Conservation (phyloP, 805 yeast genomes). For the Starmerella bombicola region DNA sequence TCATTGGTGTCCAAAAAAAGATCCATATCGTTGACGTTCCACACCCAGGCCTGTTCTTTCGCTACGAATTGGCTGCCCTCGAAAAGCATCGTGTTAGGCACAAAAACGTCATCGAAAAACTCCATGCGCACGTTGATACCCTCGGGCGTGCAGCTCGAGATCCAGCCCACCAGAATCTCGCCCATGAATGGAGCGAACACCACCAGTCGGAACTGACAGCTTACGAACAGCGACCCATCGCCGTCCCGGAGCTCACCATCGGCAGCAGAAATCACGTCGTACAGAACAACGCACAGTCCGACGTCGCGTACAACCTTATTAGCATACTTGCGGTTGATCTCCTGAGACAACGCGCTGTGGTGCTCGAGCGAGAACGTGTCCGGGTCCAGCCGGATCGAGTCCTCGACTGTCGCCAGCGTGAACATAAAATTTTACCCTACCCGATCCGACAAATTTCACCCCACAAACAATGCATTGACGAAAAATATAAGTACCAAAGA, state of each 20-base stretch:
- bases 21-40: conserved; percentile 64
- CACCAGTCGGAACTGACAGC: conserved; percentile 54
- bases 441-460: not conserved
- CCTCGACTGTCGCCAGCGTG: conserved; percentile 66
- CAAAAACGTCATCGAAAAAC: conserved; percentile 82
- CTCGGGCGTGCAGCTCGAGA: conserved; percentile 71
- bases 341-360: conserved; percentile 60
- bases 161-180: conserved; percentile 86
- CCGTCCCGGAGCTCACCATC: conserved; percentile 90
- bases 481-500: too few species aligned
- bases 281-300: conserved; percentile 73
- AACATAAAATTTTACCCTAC: conserved; percentile 43
- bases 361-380: conserved; percentile 64
- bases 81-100: conserved; percentile 71
- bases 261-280: conserved; percentile 69
- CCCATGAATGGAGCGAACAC: conserved; percentile 93
- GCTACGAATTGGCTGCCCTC: conserved; percentile 55
- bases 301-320: conserved; percentile 73
- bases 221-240: conserved; percentile 78
- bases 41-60: conserved; percentile 89
- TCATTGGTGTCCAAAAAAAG: conserved; percentile 83
- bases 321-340: conserved; percentile 71
- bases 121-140: conserved; percentile 77
- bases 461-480: too few species aligned
- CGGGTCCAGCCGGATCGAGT: conserved; percentile 80